These are phyloP conservation scores for Senna tora DNA, from an alignment of 306 rosid species.

Conservation along the genomic window DNA sequence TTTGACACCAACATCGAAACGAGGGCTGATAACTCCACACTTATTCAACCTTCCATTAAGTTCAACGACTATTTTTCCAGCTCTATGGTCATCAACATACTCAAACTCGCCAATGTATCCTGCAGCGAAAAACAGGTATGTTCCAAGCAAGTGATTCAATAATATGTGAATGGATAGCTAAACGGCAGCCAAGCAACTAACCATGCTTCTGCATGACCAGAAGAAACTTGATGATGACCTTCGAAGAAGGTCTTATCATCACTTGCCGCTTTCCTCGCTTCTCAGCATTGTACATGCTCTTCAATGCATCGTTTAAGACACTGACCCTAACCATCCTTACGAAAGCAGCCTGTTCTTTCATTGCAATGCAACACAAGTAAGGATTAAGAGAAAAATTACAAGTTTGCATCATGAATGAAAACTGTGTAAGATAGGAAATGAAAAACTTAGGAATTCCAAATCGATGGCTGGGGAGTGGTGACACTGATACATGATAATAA, in stretches of 20 bases:
- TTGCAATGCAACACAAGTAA: neutral
- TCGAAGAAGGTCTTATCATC: conserved; percentile 52
- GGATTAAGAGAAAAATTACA: neutral
- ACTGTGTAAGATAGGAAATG: neutral
- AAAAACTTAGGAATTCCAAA: neutral
- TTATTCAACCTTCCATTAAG: conserved; percentile 65
- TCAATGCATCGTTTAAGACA: conserved; percentile 49
- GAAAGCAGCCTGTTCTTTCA: neutral
- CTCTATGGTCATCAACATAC: conserved; percentile 64
- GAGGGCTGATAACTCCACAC: conserved; percentile 71
- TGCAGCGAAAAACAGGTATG: conserved; percentile 7
- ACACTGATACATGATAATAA: too few relatives aligned
- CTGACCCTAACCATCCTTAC: conserved; percentile 46
- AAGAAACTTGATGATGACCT: conserved; percentile 47
- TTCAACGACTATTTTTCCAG: conserved; percentile 72
- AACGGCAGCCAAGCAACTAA: neutral
- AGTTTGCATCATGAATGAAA: neutral
- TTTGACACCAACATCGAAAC: conserved; percentile 67
- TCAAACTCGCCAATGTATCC: conserved; percentile 74
- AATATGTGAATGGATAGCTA: neutral
- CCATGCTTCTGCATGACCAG: conserved; percentile 62
- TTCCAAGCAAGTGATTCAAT: neutral
- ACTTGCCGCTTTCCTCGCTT: conserved; percentile 52
- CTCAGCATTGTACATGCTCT: conserved; percentile 52
- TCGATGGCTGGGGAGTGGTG: neutral